Base-by-base conservation (phyloP, 768 basidiomycete species). In the Amanita pallidorosea region DNA sequence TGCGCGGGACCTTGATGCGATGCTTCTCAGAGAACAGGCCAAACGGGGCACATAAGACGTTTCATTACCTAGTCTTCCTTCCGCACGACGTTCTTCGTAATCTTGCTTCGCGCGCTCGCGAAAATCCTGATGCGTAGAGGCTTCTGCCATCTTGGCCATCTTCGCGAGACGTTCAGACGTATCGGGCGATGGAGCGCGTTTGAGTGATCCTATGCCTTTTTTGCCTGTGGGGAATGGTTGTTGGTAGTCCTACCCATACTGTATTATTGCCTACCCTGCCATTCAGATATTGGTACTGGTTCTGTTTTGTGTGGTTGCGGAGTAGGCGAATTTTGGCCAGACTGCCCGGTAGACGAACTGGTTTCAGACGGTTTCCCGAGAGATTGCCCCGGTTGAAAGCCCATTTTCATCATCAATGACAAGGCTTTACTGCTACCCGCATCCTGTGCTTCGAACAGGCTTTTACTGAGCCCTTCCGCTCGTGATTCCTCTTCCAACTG, bases 321-420 rank as follows among this genome's bases (percentile, higher is more conserved):
- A 49, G 55, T 54, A 54, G 56, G 51, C 51, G 20, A 53, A 45
- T 36, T 51, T 20, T 34, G 23, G 20, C 42, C 22, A 38, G 29
- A 45, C 22, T 23, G 50, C 42, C 37, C 50, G 5, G 7, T 20
- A 11, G 40, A 20, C 22, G 29, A 7, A 23, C 27, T 41, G 8
- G 25, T 23, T 6, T 45, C 43, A 11, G 4, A 13, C 8, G 33
- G 7, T 27, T 66, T 72, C 15, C 89, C 88, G 25, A 92, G 72
- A 12, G 86, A 73, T 63, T 90, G 80, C 13, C 90, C 90, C 2
- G 86, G 81, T 67, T 84, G 85, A 70, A 88, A 93, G 1, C 90
- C 90, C 90, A 92, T 92, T 68, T 87, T 91, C 76, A 86, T 80
- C 90, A 93, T 93, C 71, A 93, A 91, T 13, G 78, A 75, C 49